Base-by-base conservation (phyloP, 2,329 filamentous ascomycete species). In the Trichophaea hybrida region DNA sequence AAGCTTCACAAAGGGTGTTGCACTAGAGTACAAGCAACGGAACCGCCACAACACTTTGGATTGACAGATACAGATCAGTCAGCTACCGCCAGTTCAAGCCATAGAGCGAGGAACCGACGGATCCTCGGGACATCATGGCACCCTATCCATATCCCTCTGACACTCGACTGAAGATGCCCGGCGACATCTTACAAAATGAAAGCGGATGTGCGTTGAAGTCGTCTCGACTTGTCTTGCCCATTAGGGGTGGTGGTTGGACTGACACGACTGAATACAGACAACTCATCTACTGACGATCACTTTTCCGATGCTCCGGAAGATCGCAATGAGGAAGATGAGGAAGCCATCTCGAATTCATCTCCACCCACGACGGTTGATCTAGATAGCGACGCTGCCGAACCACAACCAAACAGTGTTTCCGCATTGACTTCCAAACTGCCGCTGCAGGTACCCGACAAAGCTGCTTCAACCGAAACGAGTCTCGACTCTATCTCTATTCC, bases 261-360 rank as follows among this genome's bases (percentile, higher is more conserved):
- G n/a, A 43, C 38, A 43, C n/a, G 10, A 4, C 24, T 4, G 10
- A 17, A 34, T 10, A 53, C 37, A 72, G 78, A 78, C 61, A 75
- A 74, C 34, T 83, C 81, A 53, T 82, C 84, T 63, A 83, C 80
- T 33, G 82, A 85, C 50, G 82, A 85, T 66, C 82, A 85, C 72
- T 85, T 83, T 71, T 84, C 80, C 55, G 82, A 85, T 69, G 82
- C 82, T 37, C 79, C 34, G 24, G 64, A 66, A 56, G 59, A 57
- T 6, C 63, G 55, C 44, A 59, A 61, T 17, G 58, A 59, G 50
- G 55, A 46, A 17, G 59, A 52, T 32, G 52, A 56, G 7, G 54
- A 61, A 79, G 58, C 82, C 80, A 37, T 76, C 24, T 53, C 54
- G 10, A 53, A 43, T 4, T 49, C 50, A 15, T 61, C 56, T 24